These are phyloP conservation scores for Jaltomata sinuosa DNA, from an alignment of 257 asterid genomes.

Conservation along the genomic window DNA sequence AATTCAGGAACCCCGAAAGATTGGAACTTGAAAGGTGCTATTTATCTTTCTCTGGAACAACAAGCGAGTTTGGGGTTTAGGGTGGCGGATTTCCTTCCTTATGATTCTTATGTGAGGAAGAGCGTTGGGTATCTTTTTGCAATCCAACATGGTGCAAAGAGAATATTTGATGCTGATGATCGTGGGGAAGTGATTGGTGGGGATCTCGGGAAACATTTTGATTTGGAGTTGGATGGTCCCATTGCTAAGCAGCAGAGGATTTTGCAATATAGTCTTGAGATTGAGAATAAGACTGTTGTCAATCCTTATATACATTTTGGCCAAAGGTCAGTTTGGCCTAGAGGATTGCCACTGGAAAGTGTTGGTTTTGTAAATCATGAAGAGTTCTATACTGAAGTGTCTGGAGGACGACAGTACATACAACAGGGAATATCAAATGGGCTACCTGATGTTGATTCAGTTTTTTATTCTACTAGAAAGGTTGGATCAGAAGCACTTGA, in stretches of 20 bases:
- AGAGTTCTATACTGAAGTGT: slow-evolving; percentile 77
- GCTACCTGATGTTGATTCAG: slow-evolving; percentile 88
- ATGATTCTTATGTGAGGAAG: slow-evolving; percentile 88
- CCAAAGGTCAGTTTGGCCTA: slow-evolving; percentile 92
- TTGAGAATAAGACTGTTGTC: slow-evolving; percentile 72
- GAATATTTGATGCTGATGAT: slow-evolving; percentile 80
- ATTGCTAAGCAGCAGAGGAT: slow-evolving; percentile 69
- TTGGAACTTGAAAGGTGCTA: slow-evolving; percentile 85
- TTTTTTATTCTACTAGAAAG: slow-evolving; percentile 84
- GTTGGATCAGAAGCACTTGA: slow-evolving; percentile 66
- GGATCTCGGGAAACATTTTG: slow-evolving; percentile 84
- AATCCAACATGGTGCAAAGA: slow-evolving; percentile 93
- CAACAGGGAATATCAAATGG: slow-evolving; percentile 96
- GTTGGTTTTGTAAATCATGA: slow-evolving; percentile 87
- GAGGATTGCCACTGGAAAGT: slow-evolving; percentile 89
- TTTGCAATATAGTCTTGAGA: slow-evolving; percentile 83
- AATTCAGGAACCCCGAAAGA: slow-evolving; percentile 81
- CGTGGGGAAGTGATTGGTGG: slow-evolving; percentile 79
- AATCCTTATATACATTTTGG: slow-evolving; percentile 96
- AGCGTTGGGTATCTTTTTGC: slow-evolving; percentile 86
- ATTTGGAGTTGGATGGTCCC: slow-evolving; percentile 69
- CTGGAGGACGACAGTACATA: slow-evolving; percentile 84
- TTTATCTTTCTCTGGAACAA: slow-evolving; percentile 65
- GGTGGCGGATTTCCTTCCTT: slow-evolving; percentile 80
- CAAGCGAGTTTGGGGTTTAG: slow-evolving; percentile 86